A percentile compares a stretch with the other conserved stretches of the same genome.
phyloP scores from a whole-genome alignment of 495 filamentous ascomycete species.

The Aspergillus taichungensis region DNA sequence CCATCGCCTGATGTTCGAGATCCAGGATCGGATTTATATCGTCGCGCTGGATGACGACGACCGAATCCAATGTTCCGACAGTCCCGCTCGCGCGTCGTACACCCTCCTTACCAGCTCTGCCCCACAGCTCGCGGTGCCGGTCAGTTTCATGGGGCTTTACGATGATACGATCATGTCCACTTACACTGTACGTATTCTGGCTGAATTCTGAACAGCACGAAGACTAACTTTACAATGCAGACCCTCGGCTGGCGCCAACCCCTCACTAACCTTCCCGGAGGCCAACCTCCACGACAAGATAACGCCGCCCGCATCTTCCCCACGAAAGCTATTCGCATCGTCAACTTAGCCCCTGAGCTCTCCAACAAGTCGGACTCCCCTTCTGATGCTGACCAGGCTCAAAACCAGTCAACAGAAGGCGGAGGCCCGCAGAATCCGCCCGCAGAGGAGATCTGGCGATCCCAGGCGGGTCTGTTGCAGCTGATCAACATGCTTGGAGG shows the following conservation, averaged over 20 bases:
- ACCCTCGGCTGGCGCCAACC: conserved; percentile 28
- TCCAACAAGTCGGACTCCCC: conserved; percentile 1
- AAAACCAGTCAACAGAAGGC: background rate
- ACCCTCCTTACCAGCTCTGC: conserved; percentile 27
- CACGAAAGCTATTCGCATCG: conserved; percentile 28
- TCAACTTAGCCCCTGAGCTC: conserved; percentile 25
- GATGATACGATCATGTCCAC: conserved; percentile 35
- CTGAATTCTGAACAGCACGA: background rate
- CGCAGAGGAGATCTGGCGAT: conserved; percentile 10
- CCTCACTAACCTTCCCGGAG: conserved; percentile 12
- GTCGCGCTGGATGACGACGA: conserved; percentile 27
- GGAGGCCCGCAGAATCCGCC: conserved; percentile 5
- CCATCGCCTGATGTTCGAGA: conserved; percentile 34
- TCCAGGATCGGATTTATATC: conserved; percentile 30
- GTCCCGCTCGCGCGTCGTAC: conserved; percentile 24
- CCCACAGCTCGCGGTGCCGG: conserved; percentile 26
- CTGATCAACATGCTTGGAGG: conserved; percentile 24
- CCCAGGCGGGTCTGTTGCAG: conserved; percentile 20
- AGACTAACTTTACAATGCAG: conserved; percentile 13
- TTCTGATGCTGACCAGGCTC: background rate
- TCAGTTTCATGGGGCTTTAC: conserved; percentile 32
- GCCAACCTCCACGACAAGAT: conserved; percentile 2
- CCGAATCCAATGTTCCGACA: conserved; percentile 17
- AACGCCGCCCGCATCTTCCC: conserved; percentile 27
- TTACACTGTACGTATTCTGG: conserved; percentile 21